These are phyloP conservation scores for Tylopilus balloui DNA, from an alignment of 768 basidiomycete species.

Conservation along the genomic window DNA sequence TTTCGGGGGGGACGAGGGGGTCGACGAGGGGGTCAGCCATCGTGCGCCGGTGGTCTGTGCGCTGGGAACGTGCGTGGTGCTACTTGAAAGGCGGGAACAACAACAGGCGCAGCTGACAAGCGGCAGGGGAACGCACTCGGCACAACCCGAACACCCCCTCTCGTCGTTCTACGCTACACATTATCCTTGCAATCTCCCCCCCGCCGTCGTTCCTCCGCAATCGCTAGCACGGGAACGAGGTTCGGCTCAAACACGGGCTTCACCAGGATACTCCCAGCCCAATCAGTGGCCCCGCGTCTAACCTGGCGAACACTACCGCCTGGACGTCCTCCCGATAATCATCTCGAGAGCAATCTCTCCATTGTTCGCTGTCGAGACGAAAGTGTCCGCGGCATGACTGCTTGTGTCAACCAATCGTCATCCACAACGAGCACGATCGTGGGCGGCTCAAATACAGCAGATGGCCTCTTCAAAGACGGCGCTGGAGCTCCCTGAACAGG, in stretches of 20 bases:
- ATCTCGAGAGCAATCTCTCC: constrained; percentile 73
- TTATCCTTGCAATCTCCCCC: neutral
- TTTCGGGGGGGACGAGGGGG: constrained; percentile 5
- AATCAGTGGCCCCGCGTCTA: constrained; percentile 9
- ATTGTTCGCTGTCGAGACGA: constrained; percentile 82
- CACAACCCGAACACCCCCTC: constrained; percentile 30
- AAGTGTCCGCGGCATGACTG: constrained; percentile 74
- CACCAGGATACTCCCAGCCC: constrained; percentile 56
- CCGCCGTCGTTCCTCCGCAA: constrained; percentile 40
- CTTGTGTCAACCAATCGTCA: constrained; percentile 76
- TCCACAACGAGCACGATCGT: constrained; percentile 77
- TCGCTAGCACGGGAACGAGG: constrained; percentile 38
- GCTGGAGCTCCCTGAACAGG: constrained; percentile 9
- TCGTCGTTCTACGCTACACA: neutral
- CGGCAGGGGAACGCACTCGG: constrained; percentile 29
- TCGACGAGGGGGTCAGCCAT: constrained; percentile 28
- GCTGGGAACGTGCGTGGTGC: constrained; percentile 23
- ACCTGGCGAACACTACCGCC: no score
- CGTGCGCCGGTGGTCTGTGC: constrained; percentile 30
- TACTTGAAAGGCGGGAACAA: constrained; percentile 26
- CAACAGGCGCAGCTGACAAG: constrained; percentile 32
- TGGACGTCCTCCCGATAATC: constrained; percentile 49
- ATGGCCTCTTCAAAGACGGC: constrained; percentile 9
- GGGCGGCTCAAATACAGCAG: constrained; percentile 41
- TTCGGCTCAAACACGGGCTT: constrained; percentile 71